Conservation (phyloP, 2,329 filamentous ascomycete genomes). For the Penicillium sp. region DNA sequence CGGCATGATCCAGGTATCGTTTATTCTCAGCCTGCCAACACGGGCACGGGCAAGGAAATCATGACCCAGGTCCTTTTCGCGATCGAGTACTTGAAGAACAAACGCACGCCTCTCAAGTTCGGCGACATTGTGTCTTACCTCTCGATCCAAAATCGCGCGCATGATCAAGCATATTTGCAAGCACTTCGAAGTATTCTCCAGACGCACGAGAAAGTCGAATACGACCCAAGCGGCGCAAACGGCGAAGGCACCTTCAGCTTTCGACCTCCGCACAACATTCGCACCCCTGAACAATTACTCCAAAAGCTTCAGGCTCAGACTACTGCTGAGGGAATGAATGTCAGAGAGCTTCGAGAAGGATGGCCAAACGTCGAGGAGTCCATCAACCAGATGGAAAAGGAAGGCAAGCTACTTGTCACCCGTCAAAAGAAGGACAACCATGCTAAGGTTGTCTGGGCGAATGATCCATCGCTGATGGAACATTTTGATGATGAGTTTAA, state of each 20-base stretch:
- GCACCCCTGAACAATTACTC: constrained; percentile 68
- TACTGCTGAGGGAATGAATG: constrained; percentile 71
- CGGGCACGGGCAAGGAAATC: constrained; percentile 70
- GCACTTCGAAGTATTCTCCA: constrained; percentile 64
- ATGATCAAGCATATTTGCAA: constrained; percentile 54
- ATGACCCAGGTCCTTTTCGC: constrained; percentile 85
- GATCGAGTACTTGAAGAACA: constrained; percentile 71
- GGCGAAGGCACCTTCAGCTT: constrained; percentile 75
- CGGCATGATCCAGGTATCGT: constrained; percentile 52
- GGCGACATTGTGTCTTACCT: constrained; percentile 74
- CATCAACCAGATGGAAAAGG: constrained; percentile 69
- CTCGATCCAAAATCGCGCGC: constrained; percentile 59
- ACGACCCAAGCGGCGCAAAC: constrained; percentile 53
- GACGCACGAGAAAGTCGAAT: constrained; percentile 58
- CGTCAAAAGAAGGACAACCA: constrained; percentile 89
- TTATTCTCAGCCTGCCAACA: constrained; percentile 71
- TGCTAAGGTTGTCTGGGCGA: constrained; percentile 79
- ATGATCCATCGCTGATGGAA: constrained; percentile 72
- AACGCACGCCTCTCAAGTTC: constrained; percentile 63
- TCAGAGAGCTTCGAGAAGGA: constrained; percentile 91
- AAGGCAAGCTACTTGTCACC: constrained; percentile 76
- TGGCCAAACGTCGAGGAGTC: constrained; percentile 80
- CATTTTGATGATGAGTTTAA: constrained; percentile 76
- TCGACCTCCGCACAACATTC: constrained; percentile 76
- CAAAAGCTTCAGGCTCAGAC: constrained; percentile 73